Evolutionary conservation across 225 moss, liverwort and hornwort species (phyloP).

Genomic region (Neckera pumila): DNA sequence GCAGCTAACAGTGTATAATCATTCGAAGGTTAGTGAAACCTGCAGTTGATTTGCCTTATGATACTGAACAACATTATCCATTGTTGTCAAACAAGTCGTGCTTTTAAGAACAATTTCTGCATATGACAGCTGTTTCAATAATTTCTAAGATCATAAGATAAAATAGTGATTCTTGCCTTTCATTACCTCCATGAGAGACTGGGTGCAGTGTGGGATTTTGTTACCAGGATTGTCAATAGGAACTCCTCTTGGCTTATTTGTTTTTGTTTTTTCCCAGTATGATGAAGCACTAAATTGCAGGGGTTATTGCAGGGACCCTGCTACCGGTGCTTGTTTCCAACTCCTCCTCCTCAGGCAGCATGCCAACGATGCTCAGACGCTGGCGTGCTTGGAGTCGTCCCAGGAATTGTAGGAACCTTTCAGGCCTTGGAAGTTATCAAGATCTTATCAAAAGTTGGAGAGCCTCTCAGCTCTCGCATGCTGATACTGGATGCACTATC

Average conservation of each 20-base stretch:
- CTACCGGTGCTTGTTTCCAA: conserved; percentile 86
- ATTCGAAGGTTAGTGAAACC: conserved; percentile 8
- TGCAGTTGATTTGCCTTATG: not conserved
- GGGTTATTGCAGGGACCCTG: conserved; percentile 69
- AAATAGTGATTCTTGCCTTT: not conserved
- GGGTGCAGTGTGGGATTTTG: not conserved
- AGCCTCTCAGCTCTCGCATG: conserved; percentile 68
- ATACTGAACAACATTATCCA: not conserved
- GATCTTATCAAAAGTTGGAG: conserved; percentile 60
- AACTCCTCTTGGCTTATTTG: not conserved
- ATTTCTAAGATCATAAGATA: not conserved
- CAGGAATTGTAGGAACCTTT: conserved; percentile 74
- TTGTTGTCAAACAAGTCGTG: not conserved
- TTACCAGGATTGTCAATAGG: not conserved
- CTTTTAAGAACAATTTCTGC: not conserved
- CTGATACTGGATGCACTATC: conserved; percentile 71
- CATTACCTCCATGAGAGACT: not conserved
- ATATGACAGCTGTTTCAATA: not conserved
- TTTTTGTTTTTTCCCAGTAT: not conserved
- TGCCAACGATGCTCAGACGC: conserved; percentile 89
- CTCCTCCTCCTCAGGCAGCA: conserved; percentile 59
- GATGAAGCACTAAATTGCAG: not conserved
- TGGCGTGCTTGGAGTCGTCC: conserved; percentile 91
- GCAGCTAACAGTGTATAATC: conserved; percentile 62
- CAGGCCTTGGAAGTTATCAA: conserved; percentile 88